phyloP scores from a whole-genome alignment of 768 basidiomycete genomes.

The Termitomyces sp. region DNA sequence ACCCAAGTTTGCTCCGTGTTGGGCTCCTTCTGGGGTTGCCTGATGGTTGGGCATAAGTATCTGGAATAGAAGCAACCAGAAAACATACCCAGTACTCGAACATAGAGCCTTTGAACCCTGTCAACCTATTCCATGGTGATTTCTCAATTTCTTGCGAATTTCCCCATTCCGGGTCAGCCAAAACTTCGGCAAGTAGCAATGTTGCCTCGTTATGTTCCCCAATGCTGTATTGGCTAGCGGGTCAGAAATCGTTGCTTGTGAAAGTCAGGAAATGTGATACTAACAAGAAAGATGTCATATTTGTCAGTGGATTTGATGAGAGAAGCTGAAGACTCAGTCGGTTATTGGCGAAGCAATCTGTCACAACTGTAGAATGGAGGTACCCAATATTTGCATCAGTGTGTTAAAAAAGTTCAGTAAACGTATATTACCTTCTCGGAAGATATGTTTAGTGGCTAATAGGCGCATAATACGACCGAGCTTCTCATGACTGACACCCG shows the following conservation, averaged over 20 bases:
- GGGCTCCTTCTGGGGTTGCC: slow-evolving; percentile 8
- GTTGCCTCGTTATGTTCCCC: slow-evolving; percentile 13
- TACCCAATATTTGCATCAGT: background rate
- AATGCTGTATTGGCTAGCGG: background rate
- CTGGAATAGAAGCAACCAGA: background rate
- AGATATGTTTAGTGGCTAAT: slow-evolving; percentile 34
- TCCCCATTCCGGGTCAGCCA: slow-evolving; percentile 30
- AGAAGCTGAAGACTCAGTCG: slow-evolving; percentile 29
- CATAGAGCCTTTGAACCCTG: slow-evolving; percentile 2
- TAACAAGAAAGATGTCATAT: slow-evolving; percentile 12
- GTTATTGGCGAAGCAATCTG: slow-evolving; percentile 36
- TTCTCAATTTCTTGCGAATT: slow-evolving; percentile 14
- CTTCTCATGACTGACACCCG: slow-evolving; percentile 29
- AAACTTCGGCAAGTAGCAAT: slow-evolving; percentile 22
- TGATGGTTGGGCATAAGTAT: background rate
- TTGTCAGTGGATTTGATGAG: slow-evolving; percentile 23
- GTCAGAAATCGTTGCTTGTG: background rate
- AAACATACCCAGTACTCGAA: slow-evolving; percentile 8
- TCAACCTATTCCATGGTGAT: slow-evolving; percentile 13
- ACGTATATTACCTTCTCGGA: slow-evolving; percentile 21
- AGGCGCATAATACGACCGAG: slow-evolving; percentile 31
- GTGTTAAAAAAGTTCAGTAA: too few relatives aligned
- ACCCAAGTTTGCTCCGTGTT: slow-evolving; percentile 20
- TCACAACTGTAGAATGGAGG: slow-evolving; percentile 19
- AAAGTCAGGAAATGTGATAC: background rate